These are phyloP conservation scores for Nidula microcarpa DNA, from an alignment of 768 basidiomycete genomes.

Conservation along the genomic window DNA sequence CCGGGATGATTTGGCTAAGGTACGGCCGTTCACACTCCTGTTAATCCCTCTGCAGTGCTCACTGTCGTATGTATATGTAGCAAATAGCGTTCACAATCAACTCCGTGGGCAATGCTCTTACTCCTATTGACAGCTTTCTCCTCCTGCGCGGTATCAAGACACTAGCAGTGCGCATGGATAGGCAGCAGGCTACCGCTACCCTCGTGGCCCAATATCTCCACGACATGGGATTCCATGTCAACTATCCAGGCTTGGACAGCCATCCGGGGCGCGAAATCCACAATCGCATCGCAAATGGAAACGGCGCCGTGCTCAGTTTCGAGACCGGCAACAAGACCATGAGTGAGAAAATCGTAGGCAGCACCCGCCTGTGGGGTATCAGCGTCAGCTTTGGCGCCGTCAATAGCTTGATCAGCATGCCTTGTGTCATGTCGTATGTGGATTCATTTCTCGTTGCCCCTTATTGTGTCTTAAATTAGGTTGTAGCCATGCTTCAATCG, in stretches of 20 bases:
- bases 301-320: constrained; percentile 93
- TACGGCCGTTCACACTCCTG: constrained; percentile 19
- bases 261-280: constrained; percentile 90
- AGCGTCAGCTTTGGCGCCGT: constrained; percentile 98
- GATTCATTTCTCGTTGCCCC: constrained; percentile 3
- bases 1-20: constrained; percentile 86
- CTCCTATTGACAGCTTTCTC: constrained; percentile 95
- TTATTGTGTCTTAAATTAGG: constrained; percentile 7
- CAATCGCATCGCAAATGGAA: constrained; percentile 83
- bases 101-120: constrained; percentile 88
- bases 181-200: constrained; percentile 81
- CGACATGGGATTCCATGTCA: constrained; percentile 80
- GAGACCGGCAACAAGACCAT: constrained; percentile 88
- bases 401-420: constrained; percentile 98
- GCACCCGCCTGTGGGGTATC: constrained; percentile 93
- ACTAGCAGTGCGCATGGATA: constrained; percentile 92
- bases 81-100: constrained; percentile 91
- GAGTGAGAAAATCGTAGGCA: constrained; percentile 91
- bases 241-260: constrained; percentile 84
- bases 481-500: constrained; percentile 92
- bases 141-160: constrained; percentile 96
- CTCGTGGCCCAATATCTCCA: constrained; percentile 85
- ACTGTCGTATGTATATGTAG: constrained; percentile 28
- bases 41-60: background rate
- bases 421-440: constrained; percentile 98